Evolutionary conservation across 2,329 filamentous ascomycete species (phyloP).

Genomic region (Aureobasidium zeae): DNA sequence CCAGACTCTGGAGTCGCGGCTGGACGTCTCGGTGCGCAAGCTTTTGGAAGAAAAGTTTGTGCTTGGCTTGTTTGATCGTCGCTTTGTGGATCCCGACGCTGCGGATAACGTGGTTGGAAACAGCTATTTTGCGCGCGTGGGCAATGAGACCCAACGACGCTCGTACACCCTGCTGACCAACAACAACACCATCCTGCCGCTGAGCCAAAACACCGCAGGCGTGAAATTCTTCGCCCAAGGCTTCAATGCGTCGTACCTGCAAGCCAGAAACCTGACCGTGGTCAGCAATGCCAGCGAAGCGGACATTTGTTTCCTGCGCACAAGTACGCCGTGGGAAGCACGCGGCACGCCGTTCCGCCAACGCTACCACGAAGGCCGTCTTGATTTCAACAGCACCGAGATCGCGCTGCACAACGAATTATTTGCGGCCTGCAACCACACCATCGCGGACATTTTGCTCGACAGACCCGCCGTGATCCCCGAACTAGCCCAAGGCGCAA

Average conservation of each 20-base stretch:
- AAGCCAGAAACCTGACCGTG: not conserved
- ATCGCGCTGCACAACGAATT: not conserved
- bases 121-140: not conserved
- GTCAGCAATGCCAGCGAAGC: not conserved
- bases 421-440: not conserved
- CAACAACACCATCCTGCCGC: not conserved
- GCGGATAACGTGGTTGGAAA: conserved; percentile 9
- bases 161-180: conserved; percentile 5
- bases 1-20: not conserved
- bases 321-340: not conserved
- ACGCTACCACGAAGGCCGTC: conserved; percentile 7
- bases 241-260: not conserved
- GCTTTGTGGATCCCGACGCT: conserved; percentile 3
- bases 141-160: conserved; percentile 6
- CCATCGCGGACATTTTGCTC: conserved; percentile 4
- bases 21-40: conserved; percentile 8
- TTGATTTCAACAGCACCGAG: not conserved
- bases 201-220: not conserved
- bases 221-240: not conserved
- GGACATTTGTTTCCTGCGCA: conserved; percentile 4
- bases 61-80: conserved; percentile 1
- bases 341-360: conserved; percentile 8
- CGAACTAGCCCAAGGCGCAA: not conserved
- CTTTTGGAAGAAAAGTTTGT: conserved; percentile 1
- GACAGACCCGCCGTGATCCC: conserved; percentile 5